Percentiles rank a stretch among this genome's conserved stretches.
Conservation (phyloP, 2,329 filamentous ascomycete species). For the Pseudogymnoascus pannorum region DNA sequence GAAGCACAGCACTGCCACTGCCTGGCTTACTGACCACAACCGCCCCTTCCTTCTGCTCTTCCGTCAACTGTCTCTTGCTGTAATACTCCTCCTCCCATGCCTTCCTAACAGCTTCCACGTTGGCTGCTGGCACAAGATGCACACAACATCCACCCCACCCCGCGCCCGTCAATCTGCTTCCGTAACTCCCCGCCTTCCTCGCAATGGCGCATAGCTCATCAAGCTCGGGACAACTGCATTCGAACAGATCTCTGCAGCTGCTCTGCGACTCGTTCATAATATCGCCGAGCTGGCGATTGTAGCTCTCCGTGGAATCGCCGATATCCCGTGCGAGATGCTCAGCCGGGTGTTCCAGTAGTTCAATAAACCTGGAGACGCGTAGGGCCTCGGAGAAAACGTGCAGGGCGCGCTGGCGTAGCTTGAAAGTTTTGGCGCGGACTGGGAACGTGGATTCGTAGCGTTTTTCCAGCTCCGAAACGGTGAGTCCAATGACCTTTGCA, state of each 20-base stretch:
- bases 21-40: conserved; percentile 87
- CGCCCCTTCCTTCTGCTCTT: conserved; percentile 68
- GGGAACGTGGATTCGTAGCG: conserved; percentile 84
- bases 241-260: conserved; percentile 79
- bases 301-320: conserved; percentile 36
- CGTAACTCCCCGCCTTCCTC: conserved; percentile 69
- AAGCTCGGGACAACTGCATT: conserved; percentile 86
- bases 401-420: conserved; percentile 75
- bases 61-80: conserved; percentile 49
- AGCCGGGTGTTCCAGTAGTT: conserved; percentile 53
- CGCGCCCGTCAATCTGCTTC: conserved; percentile 80
- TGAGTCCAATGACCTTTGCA: conserved; percentile 60
- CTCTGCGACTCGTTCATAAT: conserved; percentile 86
- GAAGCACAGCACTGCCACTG: conserved; percentile 56
- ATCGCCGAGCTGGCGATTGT: conserved; percentile 65
- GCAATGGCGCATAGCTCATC: conserved; percentile 82
- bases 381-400: conserved; percentile 89
- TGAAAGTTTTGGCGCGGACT: conserved; percentile 79
- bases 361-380: conserved; percentile 76
- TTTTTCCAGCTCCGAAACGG: conserved; percentile 62
- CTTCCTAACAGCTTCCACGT: conserved; percentile 67
- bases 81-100: conserved; percentile 82
- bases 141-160: conserved; percentile 97
- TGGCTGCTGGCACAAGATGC: conserved; percentile 79
- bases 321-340: conserved; percentile 39